These are phyloP conservation scores for Hypoxylon fragiforme DNA, from an alignment of 495 filamentous ascomycete genomes.

Conservation along the genomic window DNA sequence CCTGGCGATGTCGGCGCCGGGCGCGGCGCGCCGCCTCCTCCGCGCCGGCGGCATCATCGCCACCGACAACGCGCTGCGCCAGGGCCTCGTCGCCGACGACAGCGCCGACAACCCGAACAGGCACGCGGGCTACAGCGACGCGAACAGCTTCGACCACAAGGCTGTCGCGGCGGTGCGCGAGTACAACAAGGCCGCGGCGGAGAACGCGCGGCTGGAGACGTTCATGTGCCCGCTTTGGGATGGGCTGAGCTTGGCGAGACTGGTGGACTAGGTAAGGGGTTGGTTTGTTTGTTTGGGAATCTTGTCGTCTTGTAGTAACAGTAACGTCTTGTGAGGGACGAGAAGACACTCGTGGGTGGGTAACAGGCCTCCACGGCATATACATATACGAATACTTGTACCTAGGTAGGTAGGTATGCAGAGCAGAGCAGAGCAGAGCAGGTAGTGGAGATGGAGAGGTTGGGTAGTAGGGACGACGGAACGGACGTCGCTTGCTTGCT, in stretches of 20 bases:
- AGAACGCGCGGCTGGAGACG: constrained; percentile 34
- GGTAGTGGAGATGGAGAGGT: too few species aligned
- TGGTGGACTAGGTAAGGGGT: constrained; percentile 33
- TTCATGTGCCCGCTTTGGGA: constrained; percentile 44
- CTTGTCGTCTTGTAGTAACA: too few species aligned
- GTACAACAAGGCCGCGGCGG: constrained; percentile 36
- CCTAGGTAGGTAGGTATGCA: too few species aligned
- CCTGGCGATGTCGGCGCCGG: constrained; percentile 33
- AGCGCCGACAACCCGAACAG: constrained; percentile 36
- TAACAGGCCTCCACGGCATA: too few species aligned
- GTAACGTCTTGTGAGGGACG: neutral
- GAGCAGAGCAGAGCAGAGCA: too few species aligned
- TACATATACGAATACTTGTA: too few species aligned
- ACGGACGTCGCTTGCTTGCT: too few species aligned
- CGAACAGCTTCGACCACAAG: neutral
- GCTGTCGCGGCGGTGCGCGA: constrained; percentile 29
- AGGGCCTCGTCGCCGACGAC: constrained; percentile 39
- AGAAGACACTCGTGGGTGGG: neutral
- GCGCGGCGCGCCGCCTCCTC: constrained; percentile 35
- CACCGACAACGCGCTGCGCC: constrained; percentile 43
- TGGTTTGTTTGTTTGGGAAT: neutral
- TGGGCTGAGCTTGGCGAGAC: constrained; percentile 35
- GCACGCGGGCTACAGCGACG: constrained; percentile 7
- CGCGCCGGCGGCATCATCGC: constrained; percentile 40
- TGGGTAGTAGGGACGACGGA: too few species aligned